Evolutionary conservation across 805 yeast genomes (phyloP).

Genomic region (Monosporozyma yasuniensis): DNA sequence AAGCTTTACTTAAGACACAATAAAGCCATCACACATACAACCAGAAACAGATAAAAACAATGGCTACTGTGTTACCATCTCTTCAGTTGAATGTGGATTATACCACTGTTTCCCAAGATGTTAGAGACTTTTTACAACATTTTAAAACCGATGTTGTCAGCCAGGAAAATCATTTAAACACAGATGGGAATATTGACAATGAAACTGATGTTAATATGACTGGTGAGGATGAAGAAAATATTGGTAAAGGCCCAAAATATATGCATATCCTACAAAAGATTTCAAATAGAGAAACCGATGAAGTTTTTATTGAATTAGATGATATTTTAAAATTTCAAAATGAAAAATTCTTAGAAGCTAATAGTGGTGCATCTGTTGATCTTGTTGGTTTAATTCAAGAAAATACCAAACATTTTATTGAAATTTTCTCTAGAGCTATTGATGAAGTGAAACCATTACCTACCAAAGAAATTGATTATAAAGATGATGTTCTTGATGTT

Average conservation of each 20-base stretch:
- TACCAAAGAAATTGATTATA: slow-evolving; percentile 66
- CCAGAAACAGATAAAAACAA: slow-evolving; percentile 2
- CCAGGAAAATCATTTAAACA: slow-evolving; percentile 9
- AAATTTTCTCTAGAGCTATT: slow-evolving; percentile 61
- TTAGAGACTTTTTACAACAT: slow-evolving; percentile 59
- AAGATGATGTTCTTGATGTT: slow-evolving; percentile 88
- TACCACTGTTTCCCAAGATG: slow-evolving; percentile 46
- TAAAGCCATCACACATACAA: background rate
- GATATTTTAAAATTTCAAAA: slow-evolving; percentile 69
- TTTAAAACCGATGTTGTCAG: slow-evolving; percentile 38
- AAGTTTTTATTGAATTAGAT: slow-evolving; percentile 69
- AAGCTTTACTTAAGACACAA: background rate
- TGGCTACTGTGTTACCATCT: slow-evolving; percentile 43
- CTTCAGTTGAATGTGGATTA: slow-evolving; percentile 69
- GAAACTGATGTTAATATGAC: slow-evolving; percentile 23
- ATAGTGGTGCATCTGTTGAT: slow-evolving; percentile 14
- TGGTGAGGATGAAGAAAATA: slow-evolving; percentile 21
- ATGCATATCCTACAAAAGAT: slow-evolving; percentile 62
- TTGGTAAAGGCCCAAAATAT: slow-evolving; percentile 59
- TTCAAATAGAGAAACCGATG: slow-evolving; percentile 71
- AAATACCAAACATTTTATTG: slow-evolving; percentile 73
- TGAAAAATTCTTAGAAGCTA: slow-evolving; percentile 27
- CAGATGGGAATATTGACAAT: slow-evolving; percentile 21
- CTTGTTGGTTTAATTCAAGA: slow-evolving; percentile 39
- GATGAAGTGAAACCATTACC: slow-evolving; percentile 81